Evolutionary conservation across 2,329 filamentous ascomycete genomes (phyloP), one percentile per base, ranked within the genome.

Genomic region (Neofusicoccum ribis): DNA sequence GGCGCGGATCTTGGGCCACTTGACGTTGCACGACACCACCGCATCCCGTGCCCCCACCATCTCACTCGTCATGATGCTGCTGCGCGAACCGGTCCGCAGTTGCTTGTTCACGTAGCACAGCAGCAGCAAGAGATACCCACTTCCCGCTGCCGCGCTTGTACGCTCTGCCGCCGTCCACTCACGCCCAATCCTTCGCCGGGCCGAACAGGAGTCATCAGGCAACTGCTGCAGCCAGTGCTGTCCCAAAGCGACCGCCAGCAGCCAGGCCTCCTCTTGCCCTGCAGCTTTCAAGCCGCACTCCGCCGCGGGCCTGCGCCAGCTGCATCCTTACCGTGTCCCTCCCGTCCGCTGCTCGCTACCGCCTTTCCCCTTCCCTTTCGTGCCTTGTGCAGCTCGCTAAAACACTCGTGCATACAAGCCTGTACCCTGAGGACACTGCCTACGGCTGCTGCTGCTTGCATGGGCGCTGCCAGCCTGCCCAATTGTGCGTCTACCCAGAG

Each of bases 121-220:
- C 56, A 60, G 41, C 43, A n/a, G 31, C 56, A 27, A 47, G 8
- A 60, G 41, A 60, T 60, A 60, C 56, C 56, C 56, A 60, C 56
- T 60, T 60, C 56, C 56, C 56, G 56, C 56, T 47, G 41, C 56
- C 56, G 56, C 56, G 56, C 56, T 60, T 47, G 56, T 60, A 60
- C 56, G 43, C 56, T 12, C 50, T 37, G 2, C 31, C 11, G 34
- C 47, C 46, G 46, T 59, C 39, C 54, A 14, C 20, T 8, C 23
- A 36, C 54, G 23, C 2, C 56, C 56, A 60, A 60, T 60, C 56
- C 56, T 39, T 46, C 56, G 31, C 34, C 56, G 14, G 27, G 2
- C 49, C 27, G 49, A 36, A 4, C 49, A 34, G 49, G 41, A 60
- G 56, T 49, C 56, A 60, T 60, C 43, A 60, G 56, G 56, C 56